A percentile compares a stretch with the other conserved stretches of the same genome.
These are phyloP conservation scores for Hortiboletus flavorubellus DNA, from an alignment of 768 basidiomycete genomes.

Conservation along the genomic window DNA sequence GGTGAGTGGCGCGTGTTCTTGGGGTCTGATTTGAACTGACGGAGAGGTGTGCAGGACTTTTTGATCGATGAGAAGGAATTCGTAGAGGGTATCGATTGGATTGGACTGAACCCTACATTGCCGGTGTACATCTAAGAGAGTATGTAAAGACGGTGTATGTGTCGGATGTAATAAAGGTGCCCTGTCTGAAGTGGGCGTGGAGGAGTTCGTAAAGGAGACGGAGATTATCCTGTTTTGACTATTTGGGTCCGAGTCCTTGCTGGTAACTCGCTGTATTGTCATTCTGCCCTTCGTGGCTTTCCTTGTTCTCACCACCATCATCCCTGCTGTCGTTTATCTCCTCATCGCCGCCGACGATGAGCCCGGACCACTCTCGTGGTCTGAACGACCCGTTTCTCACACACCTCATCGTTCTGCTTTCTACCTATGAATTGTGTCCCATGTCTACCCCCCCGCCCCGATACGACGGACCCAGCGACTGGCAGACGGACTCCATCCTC, in stretches of 20 bases:
- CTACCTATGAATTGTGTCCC: slow-evolving; percentile 56
- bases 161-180: background rate
- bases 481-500: slow-evolving; percentile 57
- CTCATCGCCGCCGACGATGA: slow-evolving; percentile 32
- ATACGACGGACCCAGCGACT: slow-evolving; percentile 54
- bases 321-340: background rate
- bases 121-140: slow-evolving; percentile 65
- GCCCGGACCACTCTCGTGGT: slow-evolving; percentile 24
- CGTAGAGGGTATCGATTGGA: slow-evolving; percentile 69
- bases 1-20: slow-evolving; percentile 37
- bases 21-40: slow-evolving; percentile 4
- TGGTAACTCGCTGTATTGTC: slow-evolving; percentile 4
- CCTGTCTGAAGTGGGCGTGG: background rate
- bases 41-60: slow-evolving; percentile 57
- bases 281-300: background rate
- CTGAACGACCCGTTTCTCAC: slow-evolving; percentile 41
- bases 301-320: slow-evolving; percentile 7
- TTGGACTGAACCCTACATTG: slow-evolving; percentile 68
- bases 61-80: slow-evolving; percentile 77
- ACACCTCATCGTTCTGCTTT: slow-evolving; percentile 56
- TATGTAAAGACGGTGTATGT: slow-evolving; percentile 9
- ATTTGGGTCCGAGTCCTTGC: slow-evolving; percentile 3
- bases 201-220: slow-evolving; percentile 1
- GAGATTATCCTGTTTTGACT: slow-evolving; percentile 17
- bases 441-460: slow-evolving; percentile 47